Base-by-base conservation (phyloP, 345 rosid genomes). In the Alliaria petiolata region DNA sequence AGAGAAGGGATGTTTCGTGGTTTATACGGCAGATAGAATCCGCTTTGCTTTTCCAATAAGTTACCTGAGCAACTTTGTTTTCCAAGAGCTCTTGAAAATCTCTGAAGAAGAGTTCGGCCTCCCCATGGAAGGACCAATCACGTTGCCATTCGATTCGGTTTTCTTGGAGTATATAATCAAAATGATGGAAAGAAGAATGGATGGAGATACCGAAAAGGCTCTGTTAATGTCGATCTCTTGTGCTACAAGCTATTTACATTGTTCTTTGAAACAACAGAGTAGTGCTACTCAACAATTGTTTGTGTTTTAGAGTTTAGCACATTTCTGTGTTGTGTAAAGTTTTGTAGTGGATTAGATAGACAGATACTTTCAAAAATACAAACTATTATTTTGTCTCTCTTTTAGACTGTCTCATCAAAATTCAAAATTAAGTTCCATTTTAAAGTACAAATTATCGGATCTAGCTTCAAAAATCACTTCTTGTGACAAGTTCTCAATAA, bases 11-110 rank as follows among this genome's bases (percentile, higher is more conserved):
- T 76, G 80, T 28, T 83, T 80, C 25, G 74, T 75, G 20, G 74
- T 72, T 11, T 83, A 80, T 70, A 80, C 82, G 3, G 36, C 57
- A 0, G 74, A 75, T 67, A 33, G 52, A 22, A 1, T 10, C 1
- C 69, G 74, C 8, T 67, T 67, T 60, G 15, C 49, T 7, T 60
- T 67, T 25, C 51, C 69, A 0, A 43, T 75, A 61, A 36, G 64
- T 51, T 71, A 79, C 58, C 75, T 83, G 0, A 58, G 43, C 15
- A 50, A 50, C 31, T 50, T 33, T 22, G 16, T 79, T 31, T 49
- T 81, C 43, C 63, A 61, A 65, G 77, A 81, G 59, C 79, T 83
- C 34, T 49, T 81, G 50, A 78, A 35, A 17, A 74, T 81, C 9
- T 69, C 82, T 6, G 57, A 52, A 14, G 57, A 28, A 50, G 55